These are phyloP conservation scores for Ophiostoma himal-ulmi DNA, from an alignment of 2,329 filamentous ascomycete species.

Conservation along the genomic window DNA sequence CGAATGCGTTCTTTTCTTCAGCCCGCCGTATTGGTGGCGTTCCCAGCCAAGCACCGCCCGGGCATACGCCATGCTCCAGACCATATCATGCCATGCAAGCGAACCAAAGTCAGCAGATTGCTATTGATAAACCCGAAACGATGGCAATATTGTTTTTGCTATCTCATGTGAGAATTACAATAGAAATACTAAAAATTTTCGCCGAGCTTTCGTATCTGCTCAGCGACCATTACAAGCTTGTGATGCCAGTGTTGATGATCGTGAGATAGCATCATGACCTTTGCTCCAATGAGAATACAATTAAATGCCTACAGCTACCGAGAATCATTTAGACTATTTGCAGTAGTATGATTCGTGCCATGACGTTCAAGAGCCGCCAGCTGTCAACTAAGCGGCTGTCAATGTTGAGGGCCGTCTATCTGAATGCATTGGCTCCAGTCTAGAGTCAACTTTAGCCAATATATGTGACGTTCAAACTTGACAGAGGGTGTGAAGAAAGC, in stretches of 20 bases:
- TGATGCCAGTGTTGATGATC: not conserved
- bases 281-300: not conserved
- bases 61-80: constrained; percentile 11
- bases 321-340: not conserved
- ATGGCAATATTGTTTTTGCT: not conserved
- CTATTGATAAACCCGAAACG: not conserved
- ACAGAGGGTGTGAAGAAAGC: no score
- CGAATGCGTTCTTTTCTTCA: not conserved
- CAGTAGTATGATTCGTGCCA: not conserved
- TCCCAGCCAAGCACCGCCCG: constrained; percentile 4
- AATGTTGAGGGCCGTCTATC: not conserved
- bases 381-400: not conserved
- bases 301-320: not conserved
- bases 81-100: constrained; percentile 6
- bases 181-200: not conserved
- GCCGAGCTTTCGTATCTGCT: not conserved
- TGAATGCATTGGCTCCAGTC: not conserved
- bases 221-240: not conserved
- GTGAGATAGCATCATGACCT: not conserved
- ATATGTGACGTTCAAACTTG: no score
- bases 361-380: not conserved
- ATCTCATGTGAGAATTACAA: not conserved
- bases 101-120: not conserved
- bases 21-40: not conserved
- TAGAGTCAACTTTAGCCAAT: not conserved